Base-by-base conservation (phyloP, 2,329 filamentous ascomycete species). In the Polytolypa hystricis region DNA sequence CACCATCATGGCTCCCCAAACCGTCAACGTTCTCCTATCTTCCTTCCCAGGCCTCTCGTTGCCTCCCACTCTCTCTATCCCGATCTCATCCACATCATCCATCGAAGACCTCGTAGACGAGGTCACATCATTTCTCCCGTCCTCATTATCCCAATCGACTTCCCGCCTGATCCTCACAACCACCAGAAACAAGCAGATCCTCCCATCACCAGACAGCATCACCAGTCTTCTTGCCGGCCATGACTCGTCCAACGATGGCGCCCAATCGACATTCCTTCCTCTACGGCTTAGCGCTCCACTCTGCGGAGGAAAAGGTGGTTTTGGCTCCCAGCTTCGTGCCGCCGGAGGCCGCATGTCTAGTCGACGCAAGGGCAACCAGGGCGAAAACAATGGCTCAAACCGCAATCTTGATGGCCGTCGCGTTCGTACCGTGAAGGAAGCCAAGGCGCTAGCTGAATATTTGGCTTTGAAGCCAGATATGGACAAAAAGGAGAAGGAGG, bases 261-360 rank as follows among this genome's bases (percentile, higher is more conserved):
- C 52, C 4, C 44, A 72, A 36, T 75, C 81, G 65, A 76, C 77
- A 21, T 79, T 96, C 47, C 70, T 98, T 11, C 80, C 86, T 0
- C 72, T 98, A 3, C 84, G 86, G 37, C 75, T 98, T 19, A 80
- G 78, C 5, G 69, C 80, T 2, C 81, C 82, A 4, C 65, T 95
- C 26, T 83, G 81, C 49, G 91, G 93, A 65, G 93, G 93, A 56
- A 98, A 98, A 57, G 91, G 91, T 60, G 91, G 91, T 53, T 98
- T 98, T 57, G 91, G 91, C 37, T 96, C 89, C 2, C 93, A 98
- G 60, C 77, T 98, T 25, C 84, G 93, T 54, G 91, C 93, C 0
- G 91, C 91, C 3, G 91, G 93, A 55, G 91, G 93, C 27, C 89
- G 93, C 65, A 98, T 98, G 91, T 93, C 86, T 2, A 89, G 84